A percentile compares a stretch with the other conserved stretches of the same genome.
phyloP scores from a whole-genome alignment of 352 stramenopile species.

The Phytopythium delawarense region DNA sequence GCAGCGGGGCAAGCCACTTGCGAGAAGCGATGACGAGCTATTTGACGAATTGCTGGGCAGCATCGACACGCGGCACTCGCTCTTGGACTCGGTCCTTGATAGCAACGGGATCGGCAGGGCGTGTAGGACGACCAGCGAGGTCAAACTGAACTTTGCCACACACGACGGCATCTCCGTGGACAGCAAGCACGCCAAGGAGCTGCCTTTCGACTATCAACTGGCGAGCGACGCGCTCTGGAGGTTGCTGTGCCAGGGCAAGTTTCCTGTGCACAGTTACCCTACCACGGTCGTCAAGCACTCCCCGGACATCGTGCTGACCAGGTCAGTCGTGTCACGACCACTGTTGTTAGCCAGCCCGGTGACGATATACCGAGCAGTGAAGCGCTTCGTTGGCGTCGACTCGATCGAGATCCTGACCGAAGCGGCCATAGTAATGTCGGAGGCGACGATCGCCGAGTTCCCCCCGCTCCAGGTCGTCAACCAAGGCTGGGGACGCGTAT shows the following conservation, averaged over 20 bases:
- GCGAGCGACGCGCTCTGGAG: background rate
- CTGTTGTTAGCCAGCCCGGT: background rate
- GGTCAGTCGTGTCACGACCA: background rate
- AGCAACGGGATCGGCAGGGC: background rate
- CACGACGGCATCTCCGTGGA: background rate
- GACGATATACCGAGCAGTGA: background rate
- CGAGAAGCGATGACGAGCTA: background rate
- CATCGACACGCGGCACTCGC: background rate
- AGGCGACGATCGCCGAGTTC: background rate
- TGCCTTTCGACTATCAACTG: slow-evolving; percentile 1
- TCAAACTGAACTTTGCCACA: background rate
- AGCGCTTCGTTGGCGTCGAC: background rate
- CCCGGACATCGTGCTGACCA: background rate
- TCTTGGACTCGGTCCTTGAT: background rate
- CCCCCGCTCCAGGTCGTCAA: background rate
- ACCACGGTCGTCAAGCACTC: background rate
- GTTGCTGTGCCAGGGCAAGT: background rate
- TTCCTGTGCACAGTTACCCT: background rate
- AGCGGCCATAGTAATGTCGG: background rate
- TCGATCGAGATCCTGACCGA: background rate
- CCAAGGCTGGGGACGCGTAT: background rate
- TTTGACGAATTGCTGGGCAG: background rate
- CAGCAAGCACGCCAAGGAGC: background rate
- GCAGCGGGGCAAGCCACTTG: background rate
- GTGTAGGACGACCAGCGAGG: background rate